A percentile compares a stretch with the other conserved stretches of the same genome.
phyloP scores from a whole-genome alignment of 441 rosid species.

The Euphorbia corollata region DNA sequence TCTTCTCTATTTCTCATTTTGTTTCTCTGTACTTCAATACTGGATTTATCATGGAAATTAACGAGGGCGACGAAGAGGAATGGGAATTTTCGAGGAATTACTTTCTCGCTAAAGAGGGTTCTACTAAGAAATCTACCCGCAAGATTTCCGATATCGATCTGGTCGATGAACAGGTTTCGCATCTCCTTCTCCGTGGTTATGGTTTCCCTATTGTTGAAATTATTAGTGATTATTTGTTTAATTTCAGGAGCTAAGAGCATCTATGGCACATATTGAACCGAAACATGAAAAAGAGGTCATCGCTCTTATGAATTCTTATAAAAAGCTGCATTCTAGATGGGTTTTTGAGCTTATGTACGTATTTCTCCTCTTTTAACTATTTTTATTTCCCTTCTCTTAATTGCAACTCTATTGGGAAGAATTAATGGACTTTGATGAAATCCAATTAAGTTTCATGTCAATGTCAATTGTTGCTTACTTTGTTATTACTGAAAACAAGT shows the following conservation, averaged over 20 bases:
- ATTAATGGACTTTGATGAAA: no score
- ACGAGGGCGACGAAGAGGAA: constrained; percentile 50
- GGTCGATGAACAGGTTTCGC: constrained; percentile 69
- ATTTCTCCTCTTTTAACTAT: background rate
- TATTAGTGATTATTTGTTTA: background rate
- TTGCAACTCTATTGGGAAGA: background rate
- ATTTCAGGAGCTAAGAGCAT: constrained; percentile 60
- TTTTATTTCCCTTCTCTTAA: background rate
- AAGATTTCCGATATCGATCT: constrained; percentile 65
- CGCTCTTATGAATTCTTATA: constrained; percentile 52
- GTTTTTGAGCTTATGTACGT: constrained; percentile 60
- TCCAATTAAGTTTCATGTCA: no score
- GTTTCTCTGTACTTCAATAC: background rate
- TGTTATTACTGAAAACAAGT: no score
- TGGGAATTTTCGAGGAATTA: constrained; percentile 82
- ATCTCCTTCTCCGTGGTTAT: background rate
- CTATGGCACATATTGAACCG: constrained; percentile 43
- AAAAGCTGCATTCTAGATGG: constrained; percentile 60
- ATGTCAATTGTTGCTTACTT: no score
- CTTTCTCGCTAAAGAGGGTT: constrained; percentile 75
- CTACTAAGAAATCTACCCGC: constrained; percentile 51
- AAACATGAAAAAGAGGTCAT: constrained; percentile 59
- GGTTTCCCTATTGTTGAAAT: background rate
- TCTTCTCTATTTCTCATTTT: background rate
- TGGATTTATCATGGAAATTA: constrained; percentile 32